A percentile compares a stretch with the other conserved stretches of the same genome.
phyloP scores from a whole-genome alignment of 768 basidiomycete genomes.

The Lactifluus volemus region DNA sequence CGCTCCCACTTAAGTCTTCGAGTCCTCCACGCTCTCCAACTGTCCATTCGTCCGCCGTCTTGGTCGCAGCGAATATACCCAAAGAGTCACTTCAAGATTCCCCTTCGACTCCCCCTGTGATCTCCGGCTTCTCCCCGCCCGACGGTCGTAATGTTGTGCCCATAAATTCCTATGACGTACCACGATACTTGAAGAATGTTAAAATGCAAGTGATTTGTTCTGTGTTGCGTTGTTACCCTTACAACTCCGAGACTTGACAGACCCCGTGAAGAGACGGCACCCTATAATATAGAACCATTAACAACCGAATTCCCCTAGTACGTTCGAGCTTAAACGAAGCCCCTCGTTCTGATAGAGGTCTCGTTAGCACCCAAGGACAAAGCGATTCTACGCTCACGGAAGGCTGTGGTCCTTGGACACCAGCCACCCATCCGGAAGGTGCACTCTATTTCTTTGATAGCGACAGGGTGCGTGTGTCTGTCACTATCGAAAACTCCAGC shows the following conservation, averaged over 20 bases:
- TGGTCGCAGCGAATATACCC: too few species aligned
- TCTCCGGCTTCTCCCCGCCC: background rate
- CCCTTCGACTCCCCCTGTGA: background rate
- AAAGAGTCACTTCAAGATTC: too few species aligned
- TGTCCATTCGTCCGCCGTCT: too few species aligned
- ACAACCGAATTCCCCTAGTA: background rate
- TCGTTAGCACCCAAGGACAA: background rate
- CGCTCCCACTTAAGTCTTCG: background rate
- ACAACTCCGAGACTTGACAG: background rate
- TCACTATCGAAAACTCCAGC: background rate
- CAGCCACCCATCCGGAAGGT: conserved; percentile 51
- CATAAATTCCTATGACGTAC: conserved; percentile 7
- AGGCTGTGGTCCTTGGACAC: conserved; percentile 30
- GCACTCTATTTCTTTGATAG: conserved; percentile 47
- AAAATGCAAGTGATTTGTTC: background rate
- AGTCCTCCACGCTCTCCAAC: background rate
- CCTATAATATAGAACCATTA: background rate
- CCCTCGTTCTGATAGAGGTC: background rate
- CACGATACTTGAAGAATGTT: conserved; percentile 2
- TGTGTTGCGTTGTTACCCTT: background rate
- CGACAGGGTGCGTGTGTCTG: conserved; percentile 31
- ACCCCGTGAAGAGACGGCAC: background rate
- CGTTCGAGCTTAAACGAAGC: background rate
- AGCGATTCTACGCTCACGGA: too few species aligned
- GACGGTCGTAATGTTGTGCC: background rate